phyloP scores from a whole-genome alignment of 129 eudicot species.

The Scalesia atractyloides region DNA sequence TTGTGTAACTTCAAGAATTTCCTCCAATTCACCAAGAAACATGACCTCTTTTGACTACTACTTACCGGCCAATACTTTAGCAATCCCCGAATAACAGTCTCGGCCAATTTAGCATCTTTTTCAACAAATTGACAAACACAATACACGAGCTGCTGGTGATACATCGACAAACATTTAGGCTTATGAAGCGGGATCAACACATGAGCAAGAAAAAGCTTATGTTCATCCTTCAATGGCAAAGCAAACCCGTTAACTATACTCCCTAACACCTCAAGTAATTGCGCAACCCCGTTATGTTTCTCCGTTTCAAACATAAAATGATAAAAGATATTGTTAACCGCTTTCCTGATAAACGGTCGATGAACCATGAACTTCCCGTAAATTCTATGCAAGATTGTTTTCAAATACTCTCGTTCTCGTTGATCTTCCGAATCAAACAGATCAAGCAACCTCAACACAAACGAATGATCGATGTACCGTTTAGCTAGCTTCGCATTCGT shows the following conservation, averaged over 20 bases:
- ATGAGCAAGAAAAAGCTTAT: slow-evolving; percentile 54
- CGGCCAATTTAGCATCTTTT: slow-evolving; percentile 66
- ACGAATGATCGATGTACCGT: slow-evolving; percentile 56
- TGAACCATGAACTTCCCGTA: slow-evolving; percentile 68
- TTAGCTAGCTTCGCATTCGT: slow-evolving; percentile 62
- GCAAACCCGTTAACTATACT: slow-evolving; percentile 67
- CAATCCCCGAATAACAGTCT: slow-evolving; percentile 61
- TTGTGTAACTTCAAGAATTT: slow-evolving; percentile 70
- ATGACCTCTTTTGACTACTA: slow-evolving; percentile 65
- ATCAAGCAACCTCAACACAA: slow-evolving; percentile 56
- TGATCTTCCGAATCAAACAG: slow-evolving; percentile 67
- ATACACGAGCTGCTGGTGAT: slow-evolving; percentile 70
- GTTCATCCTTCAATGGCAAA: slow-evolving; percentile 61
- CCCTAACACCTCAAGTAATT: slow-evolving; percentile 63
- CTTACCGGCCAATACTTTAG: slow-evolving; percentile 75
- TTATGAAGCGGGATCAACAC: slow-evolving; percentile 79
- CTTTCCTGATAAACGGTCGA: slow-evolving; percentile 73
- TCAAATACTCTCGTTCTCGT: slow-evolving; percentile 77
- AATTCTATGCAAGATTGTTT: slow-evolving; percentile 61
- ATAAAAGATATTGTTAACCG: slow-evolving; percentile 55
- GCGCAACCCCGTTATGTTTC: slow-evolving; percentile 54
- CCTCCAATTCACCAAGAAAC: slow-evolving; percentile 76
- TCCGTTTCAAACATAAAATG: slow-evolving; percentile 47
- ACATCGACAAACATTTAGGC: slow-evolving; percentile 54
- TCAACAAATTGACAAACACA: slow-evolving; percentile 76